Evolutionary conservation across 768 basidiomycete species (phyloP).

Genomic region (Pleurotus sapidus): DNA sequence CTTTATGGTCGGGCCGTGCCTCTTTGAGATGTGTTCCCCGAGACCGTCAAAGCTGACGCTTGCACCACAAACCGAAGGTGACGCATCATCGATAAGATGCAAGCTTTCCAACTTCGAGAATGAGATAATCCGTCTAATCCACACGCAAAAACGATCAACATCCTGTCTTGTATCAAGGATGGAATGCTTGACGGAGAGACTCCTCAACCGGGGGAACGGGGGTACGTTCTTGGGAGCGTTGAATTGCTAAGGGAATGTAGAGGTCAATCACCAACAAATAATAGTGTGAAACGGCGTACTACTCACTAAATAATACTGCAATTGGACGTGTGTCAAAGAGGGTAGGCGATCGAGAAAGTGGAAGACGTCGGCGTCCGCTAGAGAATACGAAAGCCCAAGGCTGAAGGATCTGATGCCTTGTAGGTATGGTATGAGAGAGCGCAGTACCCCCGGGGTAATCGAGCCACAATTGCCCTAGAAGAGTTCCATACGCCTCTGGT

Average conservation of each 20-base stretch:
- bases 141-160: constrained; percentile 27
- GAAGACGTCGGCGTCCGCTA: constrained; percentile 52
- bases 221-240: constrained; percentile 21
- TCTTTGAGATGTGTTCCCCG: constrained; percentile 26
- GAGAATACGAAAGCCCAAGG: constrained; percentile 57
- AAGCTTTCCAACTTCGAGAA: constrained; percentile 27
- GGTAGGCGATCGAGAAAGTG: constrained; percentile 39
- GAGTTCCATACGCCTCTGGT: background rate
- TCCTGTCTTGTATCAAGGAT: constrained; percentile 16
- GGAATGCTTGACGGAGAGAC: constrained; percentile 27
- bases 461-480: constrained; percentile 59
- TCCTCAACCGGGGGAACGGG: constrained; percentile 24
- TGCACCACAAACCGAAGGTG: background rate
- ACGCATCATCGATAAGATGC: constrained; percentile 14
- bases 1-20: constrained; percentile 26
- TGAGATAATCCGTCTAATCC: constrained; percentile 30
- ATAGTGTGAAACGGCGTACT: constrained; percentile 11
- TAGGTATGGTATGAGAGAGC: constrained; percentile 37
- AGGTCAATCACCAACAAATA: no score
- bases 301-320: constrained; percentile 53
- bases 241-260: constrained; percentile 35
- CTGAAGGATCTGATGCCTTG: constrained; percentile 34
- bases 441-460: constrained; percentile 58
- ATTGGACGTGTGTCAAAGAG: constrained; percentile 32
- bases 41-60: constrained; percentile 30